Conservation (phyloP, 2,329 filamentous ascomycete genomes). For the Plenodomus tracheiphilus region DNA sequence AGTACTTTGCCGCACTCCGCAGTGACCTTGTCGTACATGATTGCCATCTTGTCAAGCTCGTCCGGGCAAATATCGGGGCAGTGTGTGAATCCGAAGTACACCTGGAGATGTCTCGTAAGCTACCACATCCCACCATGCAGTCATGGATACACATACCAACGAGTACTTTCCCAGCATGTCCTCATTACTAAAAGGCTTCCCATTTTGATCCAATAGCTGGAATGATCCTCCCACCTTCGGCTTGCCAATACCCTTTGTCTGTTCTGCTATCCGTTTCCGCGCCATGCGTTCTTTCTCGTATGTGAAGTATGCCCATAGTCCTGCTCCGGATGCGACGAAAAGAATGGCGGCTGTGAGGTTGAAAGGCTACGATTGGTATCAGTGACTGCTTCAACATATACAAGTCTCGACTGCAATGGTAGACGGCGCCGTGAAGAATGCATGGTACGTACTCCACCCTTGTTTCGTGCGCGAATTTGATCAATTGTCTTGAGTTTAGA, state of each 20-base stretch:
- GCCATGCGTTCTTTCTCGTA: constrained; percentile 91
- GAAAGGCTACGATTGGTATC: constrained; percentile 68
- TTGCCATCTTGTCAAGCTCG: constrained; percentile 99
- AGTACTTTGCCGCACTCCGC: constrained; percentile 57
- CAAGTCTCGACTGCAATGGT: not conserved
- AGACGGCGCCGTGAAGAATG: not conserved
- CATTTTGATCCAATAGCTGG: constrained; percentile 78
- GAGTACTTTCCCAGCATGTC: constrained; percentile 86
- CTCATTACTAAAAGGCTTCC: constrained; percentile 73
- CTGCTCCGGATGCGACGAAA: constrained; percentile 77
- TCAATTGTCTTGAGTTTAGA: constrained; percentile 42
- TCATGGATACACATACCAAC: constrained; percentile 58
- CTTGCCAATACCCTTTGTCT: constrained; percentile 87
- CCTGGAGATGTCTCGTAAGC: constrained; percentile 51
- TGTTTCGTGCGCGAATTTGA: constrained; percentile 40
- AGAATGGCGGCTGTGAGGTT: constrained; percentile 87
- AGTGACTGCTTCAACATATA: constrained; percentile 2
- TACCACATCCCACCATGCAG: not conserved
- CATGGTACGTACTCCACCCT: constrained; percentile 34
- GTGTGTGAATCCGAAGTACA: constrained; percentile 98
- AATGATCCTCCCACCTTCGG: constrained; percentile 94
- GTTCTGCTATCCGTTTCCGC: constrained; percentile 83
- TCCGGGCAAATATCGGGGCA: constrained; percentile 99
- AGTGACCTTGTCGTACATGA: constrained; percentile 76
- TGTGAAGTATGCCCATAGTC: constrained; percentile 87